A percentile compares a stretch with the other conserved stretches of the same genome.
Evolutionary conservation across 805 yeast species (phyloP).

Genomic region (Lachancea cidri): DNA sequence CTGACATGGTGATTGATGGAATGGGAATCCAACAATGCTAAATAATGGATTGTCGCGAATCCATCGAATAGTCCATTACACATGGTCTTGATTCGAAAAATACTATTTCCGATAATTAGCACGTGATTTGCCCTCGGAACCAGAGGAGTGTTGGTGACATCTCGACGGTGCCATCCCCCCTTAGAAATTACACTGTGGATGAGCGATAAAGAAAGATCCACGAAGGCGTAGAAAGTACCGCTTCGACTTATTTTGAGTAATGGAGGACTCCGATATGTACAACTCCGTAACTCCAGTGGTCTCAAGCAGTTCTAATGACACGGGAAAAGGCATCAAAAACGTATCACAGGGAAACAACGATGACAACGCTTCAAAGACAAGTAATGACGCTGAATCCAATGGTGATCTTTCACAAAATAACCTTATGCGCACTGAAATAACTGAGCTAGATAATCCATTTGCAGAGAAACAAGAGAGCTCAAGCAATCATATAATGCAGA

Average conservation of each 20-base stretch:
- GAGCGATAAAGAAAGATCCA: slow-evolving; percentile 1
- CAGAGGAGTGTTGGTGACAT: too few species aligned
- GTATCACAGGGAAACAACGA: neutral
- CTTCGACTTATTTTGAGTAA: neutral
- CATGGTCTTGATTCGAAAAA: too few species aligned
- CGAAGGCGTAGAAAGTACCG: neutral
- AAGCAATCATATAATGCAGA: slow-evolving; percentile 2
- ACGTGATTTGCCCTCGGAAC: too few species aligned
- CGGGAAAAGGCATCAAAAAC: neutral
- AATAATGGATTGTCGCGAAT: too few species aligned
- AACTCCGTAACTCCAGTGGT: slow-evolving; percentile 1
- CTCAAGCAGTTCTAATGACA: slow-evolving; percentile 1
- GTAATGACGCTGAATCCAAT: neutral
- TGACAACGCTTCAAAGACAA: neutral
- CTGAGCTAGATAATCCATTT: slow-evolving; percentile 29
- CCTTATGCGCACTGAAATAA: slow-evolving; percentile 25
- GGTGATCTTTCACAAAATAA: neutral
- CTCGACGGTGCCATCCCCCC: neutral
- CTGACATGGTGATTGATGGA: neutral
- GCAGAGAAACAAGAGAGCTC: slow-evolving; percentile 10
- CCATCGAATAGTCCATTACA: too few species aligned
- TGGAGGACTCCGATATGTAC: slow-evolving; percentile 2
- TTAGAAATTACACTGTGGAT: slow-evolving; percentile 3
- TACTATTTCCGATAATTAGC: too few species aligned
- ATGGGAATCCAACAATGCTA: neutral